Base-by-base conservation (phyloP, 176 grass and related monocot species). In the Microstegium vimineum region DNA sequence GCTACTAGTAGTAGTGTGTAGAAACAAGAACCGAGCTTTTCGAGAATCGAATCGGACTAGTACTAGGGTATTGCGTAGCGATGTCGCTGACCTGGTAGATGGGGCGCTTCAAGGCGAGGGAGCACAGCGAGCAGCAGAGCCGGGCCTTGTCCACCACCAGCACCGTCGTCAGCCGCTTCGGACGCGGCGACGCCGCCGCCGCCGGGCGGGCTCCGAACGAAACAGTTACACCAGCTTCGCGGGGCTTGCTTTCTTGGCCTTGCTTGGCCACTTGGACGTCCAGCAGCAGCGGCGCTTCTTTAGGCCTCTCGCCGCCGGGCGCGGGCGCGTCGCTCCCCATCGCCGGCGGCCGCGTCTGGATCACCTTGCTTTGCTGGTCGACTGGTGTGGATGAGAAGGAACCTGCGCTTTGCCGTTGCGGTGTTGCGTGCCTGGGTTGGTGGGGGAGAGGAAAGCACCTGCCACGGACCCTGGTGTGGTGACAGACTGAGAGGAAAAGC, bases 41-140 rank as follows among this genome's bases (percentile, higher is more conserved):
- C 16, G 16, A 49, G n/a, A n/a, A n/a, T n/a, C n/a, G 47, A 51
- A 51, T 15, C 30, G 31, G 0, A 2, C 8, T 13, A 14, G 30
- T 23, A n/a, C n/a, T n/a, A 41, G 66, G 35, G 66, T 37, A 11
- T 37, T 5, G 33, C 4, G 20, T 38, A 27, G 74, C 54, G 4
- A 18, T 18, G 25, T 26, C 12, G 9, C 52, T 60, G 56, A 77
- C 75, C 75, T 77, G 75, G 75, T 77, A 77, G 75, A 77, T 62
- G n/a, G 75, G 74, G 5, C 74, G 74, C 14, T 38, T 77, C 23
- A 77, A 1, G 13, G 11, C 15, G 14, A 27, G 34, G 54, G 56
- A 62, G 75, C 75, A 77, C 35, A 77, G 56, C 36, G 75, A 77
- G 75, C 75, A 77, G 56, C 35, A 62, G 56, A 77, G 35, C 15